A percentile compares a stretch with the other conserved stretches of the same genome.
phyloP scores from a whole-genome alignment of 106 monocot genomes.

The Xerophyta viscosa region DNA sequence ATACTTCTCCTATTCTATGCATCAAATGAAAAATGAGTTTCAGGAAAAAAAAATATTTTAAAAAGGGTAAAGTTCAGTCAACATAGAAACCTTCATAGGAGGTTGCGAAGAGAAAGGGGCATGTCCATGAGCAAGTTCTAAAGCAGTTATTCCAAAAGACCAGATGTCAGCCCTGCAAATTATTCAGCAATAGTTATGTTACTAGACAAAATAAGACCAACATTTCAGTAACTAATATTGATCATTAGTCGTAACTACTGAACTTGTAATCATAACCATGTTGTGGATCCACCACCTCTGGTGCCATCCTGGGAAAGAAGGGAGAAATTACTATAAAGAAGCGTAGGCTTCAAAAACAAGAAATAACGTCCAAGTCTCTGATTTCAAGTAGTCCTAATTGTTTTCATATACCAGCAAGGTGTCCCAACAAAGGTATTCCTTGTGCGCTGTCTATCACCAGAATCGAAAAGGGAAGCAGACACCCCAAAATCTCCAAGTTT shows the following conservation, averaged over 20 bases:
- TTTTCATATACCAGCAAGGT: conserved; percentile 87
- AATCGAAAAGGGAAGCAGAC: conserved; percentile 82
- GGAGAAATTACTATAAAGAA: background rate
- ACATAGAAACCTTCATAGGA: conserved; percentile 99
- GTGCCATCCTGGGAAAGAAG: conserved; percentile 72
- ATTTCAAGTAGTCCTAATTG: no score
- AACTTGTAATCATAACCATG: conserved; percentile 91
- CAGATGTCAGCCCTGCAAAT: conserved; percentile 84
- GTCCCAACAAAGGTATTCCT: conserved; percentile 94
- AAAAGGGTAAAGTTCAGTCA: no score
- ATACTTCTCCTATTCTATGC: no score
- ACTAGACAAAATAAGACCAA: background rate
- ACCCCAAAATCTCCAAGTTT: conserved; percentile 97
- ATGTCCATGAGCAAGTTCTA: conserved; percentile 95
- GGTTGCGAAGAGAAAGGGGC: conserved; percentile 85
- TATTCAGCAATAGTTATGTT: background rate
- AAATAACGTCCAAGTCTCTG: no score
- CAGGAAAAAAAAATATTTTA: no score
- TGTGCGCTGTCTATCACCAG: conserved; percentile 67
- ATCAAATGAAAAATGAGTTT: no score
- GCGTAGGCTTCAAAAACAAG: no score
- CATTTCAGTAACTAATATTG: background rate
- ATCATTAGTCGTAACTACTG: conserved; percentile 1
- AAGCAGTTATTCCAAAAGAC: conserved; percentile 97
- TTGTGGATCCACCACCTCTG: conserved; percentile 74